phyloP scores from a whole-genome alignment of 495 filamentous ascomycete genomes.

The Platismatia glauca region DNA sequence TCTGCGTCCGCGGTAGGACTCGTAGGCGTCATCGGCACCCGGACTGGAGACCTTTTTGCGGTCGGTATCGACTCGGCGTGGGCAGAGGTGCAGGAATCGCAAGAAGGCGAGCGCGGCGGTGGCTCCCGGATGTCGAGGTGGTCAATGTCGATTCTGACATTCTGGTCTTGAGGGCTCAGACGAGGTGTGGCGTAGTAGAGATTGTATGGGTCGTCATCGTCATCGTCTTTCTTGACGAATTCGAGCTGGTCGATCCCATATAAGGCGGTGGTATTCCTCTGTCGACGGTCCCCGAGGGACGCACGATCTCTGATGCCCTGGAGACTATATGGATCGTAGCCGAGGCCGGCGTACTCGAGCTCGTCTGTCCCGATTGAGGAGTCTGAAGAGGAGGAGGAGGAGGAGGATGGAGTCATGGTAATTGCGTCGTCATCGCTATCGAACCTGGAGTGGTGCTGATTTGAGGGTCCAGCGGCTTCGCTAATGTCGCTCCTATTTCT shows the following conservation, averaged over 20 bases:
- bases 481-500: background rate
- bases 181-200: background rate
- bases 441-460: background rate
- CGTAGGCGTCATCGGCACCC: background rate
- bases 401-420: background rate
- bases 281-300: background rate
- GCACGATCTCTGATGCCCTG: background rate
- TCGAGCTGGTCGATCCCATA: background rate
- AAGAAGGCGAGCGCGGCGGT: background rate
- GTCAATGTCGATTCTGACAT: background rate
- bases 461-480: background rate
- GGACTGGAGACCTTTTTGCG: background rate
- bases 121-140: background rate
- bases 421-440: background rate
- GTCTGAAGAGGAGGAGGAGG: background rate
- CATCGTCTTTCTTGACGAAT: background rate
- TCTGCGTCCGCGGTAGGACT: background rate
- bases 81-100: background rate
- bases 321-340: background rate
- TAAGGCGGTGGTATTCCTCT: background rate
- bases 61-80: background rate
- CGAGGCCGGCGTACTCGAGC: background rate
- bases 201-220: background rate
- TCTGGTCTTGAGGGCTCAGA: background rate
- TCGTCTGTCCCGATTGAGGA: background rate